Evolutionary conservation across 768 basidiomycete genomes (phyloP).

Genomic region (Psilocybe subaeruginosa): DNA sequence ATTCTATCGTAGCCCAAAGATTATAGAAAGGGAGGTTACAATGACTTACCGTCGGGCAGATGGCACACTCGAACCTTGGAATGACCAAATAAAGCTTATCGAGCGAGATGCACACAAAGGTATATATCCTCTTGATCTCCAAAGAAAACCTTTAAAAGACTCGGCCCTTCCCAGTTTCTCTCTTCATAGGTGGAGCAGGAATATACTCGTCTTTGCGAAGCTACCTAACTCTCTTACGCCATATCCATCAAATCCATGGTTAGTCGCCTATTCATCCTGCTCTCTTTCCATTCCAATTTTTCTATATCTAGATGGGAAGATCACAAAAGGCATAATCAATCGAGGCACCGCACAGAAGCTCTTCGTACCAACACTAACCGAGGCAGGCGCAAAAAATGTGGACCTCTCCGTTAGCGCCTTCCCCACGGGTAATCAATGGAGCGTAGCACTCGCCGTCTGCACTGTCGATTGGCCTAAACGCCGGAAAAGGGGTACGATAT

Average conservation of each 20-base stretch:
- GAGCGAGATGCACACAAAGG: slow-evolving; percentile 31
- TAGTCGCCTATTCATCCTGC: not conserved
- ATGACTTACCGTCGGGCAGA: slow-evolving; percentile 25
- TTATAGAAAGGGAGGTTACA: slow-evolving; percentile 20
- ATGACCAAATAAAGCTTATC: slow-evolving; percentile 21
- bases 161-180: not conserved
- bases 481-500: slow-evolving; percentile 29
- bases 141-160: not conserved
- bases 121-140: not conserved
- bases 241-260: slow-evolving; percentile 34
- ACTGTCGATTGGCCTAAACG: slow-evolving; percentile 21
- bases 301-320: slow-evolving; percentile 4
- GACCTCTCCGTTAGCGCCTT: slow-evolving; percentile 2
- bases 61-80: slow-evolving; percentile 21
- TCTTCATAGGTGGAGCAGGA: slow-evolving; percentile 32
- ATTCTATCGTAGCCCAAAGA: slow-evolving; percentile 30
- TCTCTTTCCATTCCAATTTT: not conserved
- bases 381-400: slow-evolving; percentile 1
- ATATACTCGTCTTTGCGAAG: slow-evolving; percentile 29
- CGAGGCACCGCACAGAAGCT: slow-evolving; percentile 14
- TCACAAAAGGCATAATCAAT: slow-evolving; percentile 23
- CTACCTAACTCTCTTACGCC: slow-evolving; percentile 34
- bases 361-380: slow-evolving; percentile 22
- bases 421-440: slow-evolving; percentile 17
- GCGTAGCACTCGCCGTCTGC: slow-evolving; percentile 24